Evolutionary conservation across 139 green algal species (phyloP).

Genomic region (Spirogloea muscicola): DNA sequence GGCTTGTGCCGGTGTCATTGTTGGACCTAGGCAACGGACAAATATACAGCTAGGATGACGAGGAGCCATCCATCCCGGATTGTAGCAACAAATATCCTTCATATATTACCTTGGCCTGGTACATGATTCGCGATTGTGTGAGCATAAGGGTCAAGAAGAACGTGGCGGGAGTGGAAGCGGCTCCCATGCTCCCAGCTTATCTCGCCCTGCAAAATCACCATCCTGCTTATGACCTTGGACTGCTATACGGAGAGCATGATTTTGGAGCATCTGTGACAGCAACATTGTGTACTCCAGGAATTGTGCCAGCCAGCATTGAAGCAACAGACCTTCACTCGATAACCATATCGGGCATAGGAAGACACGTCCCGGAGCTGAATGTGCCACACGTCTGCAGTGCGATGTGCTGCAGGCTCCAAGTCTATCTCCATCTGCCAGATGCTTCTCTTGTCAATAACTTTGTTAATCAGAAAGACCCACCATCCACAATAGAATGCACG

Average conservation of each 20-base stretch:
- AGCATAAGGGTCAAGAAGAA: constrained; percentile 93
- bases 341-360: constrained; percentile 47
- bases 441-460: too few relatives aligned
- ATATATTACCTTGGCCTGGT: constrained; percentile 31
- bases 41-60: too few relatives aligned
- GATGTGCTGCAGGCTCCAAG: constrained; percentile 68
- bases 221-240: neutral
- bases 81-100: too few relatives aligned
- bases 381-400: constrained; percentile 81
- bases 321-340: constrained; percentile 52
- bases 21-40: too few relatives aligned
- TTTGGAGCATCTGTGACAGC: too few relatives aligned
- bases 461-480: too few relatives aligned
- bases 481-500: too few relatives aligned
- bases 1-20: too few relatives aligned
- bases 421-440: constrained; percentile 58
- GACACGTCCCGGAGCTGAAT: constrained; percentile 63
- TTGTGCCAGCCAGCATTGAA: too few relatives aligned
- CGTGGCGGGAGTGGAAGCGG: constrained; percentile 37
- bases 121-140: constrained; percentile 53
- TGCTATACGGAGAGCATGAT: neutral
- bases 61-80: too few relatives aligned
- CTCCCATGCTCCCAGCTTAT: constrained; percentile 41
- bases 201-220: constrained; percentile 14
- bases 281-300: too few relatives aligned